Conservation (phyloP, 768 basidiomycete genomes). For the Tylopilus cervinicoccineus region DNA sequence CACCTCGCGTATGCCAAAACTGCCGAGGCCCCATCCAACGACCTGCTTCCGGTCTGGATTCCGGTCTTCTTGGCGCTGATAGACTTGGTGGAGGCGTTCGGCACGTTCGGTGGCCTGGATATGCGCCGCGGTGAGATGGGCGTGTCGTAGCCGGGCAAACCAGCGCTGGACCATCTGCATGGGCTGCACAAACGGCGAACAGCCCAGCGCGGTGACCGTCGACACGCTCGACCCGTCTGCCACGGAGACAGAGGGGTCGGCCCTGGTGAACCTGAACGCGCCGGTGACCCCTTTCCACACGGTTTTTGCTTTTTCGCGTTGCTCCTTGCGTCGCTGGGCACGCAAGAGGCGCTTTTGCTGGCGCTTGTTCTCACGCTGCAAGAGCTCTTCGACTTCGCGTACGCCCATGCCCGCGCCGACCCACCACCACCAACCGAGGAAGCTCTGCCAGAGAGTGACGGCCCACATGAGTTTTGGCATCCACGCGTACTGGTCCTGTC, state of each 20-base stretch:
- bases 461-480: constrained; percentile 86
- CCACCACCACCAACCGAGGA: constrained; percentile 99
- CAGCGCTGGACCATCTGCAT: constrained; percentile 43
- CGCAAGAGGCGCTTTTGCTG: constrained; percentile 44
- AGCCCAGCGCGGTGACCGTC: neutral
- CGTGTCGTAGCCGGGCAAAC: constrained; percentile 61
- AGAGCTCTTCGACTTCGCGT: constrained; percentile 63
- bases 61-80: constrained; percentile 34
- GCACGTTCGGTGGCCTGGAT: constrained; percentile 65
- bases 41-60: constrained; percentile 21
- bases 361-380: constrained; percentile 51
- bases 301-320: constrained; percentile 49
- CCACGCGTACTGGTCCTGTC: constrained; percentile 87
- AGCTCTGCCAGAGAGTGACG: constrained; percentile 95
- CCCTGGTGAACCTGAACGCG: constrained; percentile 35
- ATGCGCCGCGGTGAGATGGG: constrained; percentile 67
- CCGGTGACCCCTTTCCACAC: constrained; percentile 58
- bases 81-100: constrained; percentile 62
- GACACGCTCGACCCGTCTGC: constrained; percentile 9
- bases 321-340: constrained; percentile 45
- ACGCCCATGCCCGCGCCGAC: constrained; percentile 88
- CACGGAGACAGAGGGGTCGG: neutral
- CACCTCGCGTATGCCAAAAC: constrained; percentile 47
- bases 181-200: constrained; percentile 5
- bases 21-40: constrained; percentile 72